Percentiles rank a stretch among this genome's conserved stretches.
These are phyloP conservation scores for Populus trichocarpa DNA, from an alignment of 441 rosid genomes.

Conservation along the genomic window DNA sequence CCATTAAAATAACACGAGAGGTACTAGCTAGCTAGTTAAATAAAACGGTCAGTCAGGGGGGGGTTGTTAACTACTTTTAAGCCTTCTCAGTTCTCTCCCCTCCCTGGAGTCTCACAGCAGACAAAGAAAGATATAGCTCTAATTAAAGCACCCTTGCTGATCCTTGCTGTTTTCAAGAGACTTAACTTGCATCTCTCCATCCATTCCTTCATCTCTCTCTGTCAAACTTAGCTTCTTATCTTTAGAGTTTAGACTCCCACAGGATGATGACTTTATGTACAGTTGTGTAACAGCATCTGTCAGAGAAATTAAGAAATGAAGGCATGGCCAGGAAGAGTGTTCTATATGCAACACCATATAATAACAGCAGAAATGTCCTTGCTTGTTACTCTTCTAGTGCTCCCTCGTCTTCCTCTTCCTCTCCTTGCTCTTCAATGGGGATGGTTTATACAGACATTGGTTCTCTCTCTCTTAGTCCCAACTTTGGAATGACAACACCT, in stretches of 20 bases:
- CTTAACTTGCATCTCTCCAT: background rate
- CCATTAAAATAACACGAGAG: background rate
- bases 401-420: slow-evolving; percentile 16
- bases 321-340: slow-evolving; percentile 36
- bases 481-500: slow-evolving; percentile 17
- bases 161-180: slow-evolving; percentile 19
- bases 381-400: slow-evolving; percentile 8
- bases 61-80: slow-evolving; percentile 12
- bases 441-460: slow-evolving; percentile 49
- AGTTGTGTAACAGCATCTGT: slow-evolving; percentile 61
- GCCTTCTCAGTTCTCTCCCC: background rate
- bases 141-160: slow-evolving; percentile 17
- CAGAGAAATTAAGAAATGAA: slow-evolving; percentile 25
- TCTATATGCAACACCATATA: slow-evolving; percentile 19
- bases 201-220: background rate
- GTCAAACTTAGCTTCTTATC: slow-evolving; percentile 12
- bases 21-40: background rate
- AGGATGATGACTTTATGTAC: slow-evolving; percentile 40
- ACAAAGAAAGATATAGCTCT: background rate
- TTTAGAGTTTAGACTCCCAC: slow-evolving; percentile 4
- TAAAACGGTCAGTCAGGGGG: background rate
- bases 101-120: background rate
- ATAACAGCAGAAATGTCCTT: slow-evolving; percentile 20
- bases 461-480: slow-evolving; percentile 46
- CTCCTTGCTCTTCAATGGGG: slow-evolving; percentile 28